Evolutionary conservation across 2,329 filamentous ascomycete species (phyloP).

Genomic region (Coniochaeta hoffmannii): DNA sequence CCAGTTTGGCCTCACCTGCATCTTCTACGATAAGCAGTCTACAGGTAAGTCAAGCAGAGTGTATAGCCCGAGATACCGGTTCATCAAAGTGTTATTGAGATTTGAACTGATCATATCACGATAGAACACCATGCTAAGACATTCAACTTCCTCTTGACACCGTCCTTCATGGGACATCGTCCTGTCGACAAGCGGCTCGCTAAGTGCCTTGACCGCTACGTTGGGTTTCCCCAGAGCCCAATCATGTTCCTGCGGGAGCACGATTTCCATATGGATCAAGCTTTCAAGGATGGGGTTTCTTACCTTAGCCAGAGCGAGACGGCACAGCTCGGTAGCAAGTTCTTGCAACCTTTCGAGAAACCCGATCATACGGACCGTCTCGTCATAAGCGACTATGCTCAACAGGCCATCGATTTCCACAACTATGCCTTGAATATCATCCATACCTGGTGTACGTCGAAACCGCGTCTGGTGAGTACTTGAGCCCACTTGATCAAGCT

Average conservation of each 20-base stretch:
- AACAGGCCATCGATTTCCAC: conserved; percentile 11
- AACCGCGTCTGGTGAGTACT: background rate
- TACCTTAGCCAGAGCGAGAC: conserved; percentile 23
- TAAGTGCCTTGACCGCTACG: conserved; percentile 16
- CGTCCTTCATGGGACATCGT: conserved; percentile 14
- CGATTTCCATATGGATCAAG: conserved; percentile 17
- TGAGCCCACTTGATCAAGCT: background rate
- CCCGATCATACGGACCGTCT: background rate
- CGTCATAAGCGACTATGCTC: conserved; percentile 4
- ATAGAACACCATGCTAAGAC: conserved; percentile 15
- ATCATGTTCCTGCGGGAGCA: conserved; percentile 21
- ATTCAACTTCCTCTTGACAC: conserved; percentile 24
- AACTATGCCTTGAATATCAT: conserved; percentile 1
- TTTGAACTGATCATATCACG: background rate
- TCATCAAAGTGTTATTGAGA: background rate
- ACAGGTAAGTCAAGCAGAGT: conserved; percentile 5
- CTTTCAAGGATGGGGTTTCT: conserved; percentile 19
- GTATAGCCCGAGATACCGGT: background rate
- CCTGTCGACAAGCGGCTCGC: conserved; percentile 10
- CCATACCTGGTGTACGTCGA: conserved; percentile 4
- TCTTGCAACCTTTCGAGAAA: conserved; percentile 4
- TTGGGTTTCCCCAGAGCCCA: conserved; percentile 19
- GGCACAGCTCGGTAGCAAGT: conserved; percentile 4
- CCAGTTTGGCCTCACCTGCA: conserved; percentile 28
- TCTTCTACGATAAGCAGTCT: conserved; percentile 10